A percentile compares a stretch with the other conserved stretches of the same genome.
These are phyloP conservation scores for Pichia sp. DNA, from an alignment of 1,139 yeast genomes.

Conservation along the genomic window DNA sequence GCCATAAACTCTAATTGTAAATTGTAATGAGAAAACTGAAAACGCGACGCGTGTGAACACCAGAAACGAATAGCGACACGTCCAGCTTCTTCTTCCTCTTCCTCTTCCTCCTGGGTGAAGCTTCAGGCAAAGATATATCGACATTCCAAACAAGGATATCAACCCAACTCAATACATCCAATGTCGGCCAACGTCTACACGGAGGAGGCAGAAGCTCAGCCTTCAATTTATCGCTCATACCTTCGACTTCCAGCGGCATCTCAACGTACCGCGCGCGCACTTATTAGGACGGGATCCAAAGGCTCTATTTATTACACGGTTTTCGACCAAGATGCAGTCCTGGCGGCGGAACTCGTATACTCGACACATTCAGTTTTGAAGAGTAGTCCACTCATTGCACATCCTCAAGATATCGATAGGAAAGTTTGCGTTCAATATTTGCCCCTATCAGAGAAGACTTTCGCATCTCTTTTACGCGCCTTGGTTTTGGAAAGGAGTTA, in stretches of 20 bases:
- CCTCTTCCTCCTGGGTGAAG: too few species aligned
- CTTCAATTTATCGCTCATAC: conserved; percentile 13
- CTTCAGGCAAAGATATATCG: too few species aligned
- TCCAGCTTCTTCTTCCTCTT: too few species aligned
- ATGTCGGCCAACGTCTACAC: conserved; percentile 13
- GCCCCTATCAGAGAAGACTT: conserved; percentile 70
- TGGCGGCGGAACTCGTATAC: conserved; percentile 77
- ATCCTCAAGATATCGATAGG: conserved; percentile 18
- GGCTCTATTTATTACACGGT: conserved; percentile 49
- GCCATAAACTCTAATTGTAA: too few species aligned
- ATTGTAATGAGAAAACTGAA: too few species aligned
- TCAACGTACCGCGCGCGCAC: conserved; percentile 12
- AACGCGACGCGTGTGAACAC: too few species aligned
- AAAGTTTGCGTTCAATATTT: conserved; percentile 44
- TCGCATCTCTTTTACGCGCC: conserved; percentile 55
- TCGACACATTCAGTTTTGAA: conserved; percentile 78
- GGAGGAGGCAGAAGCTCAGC: conserved; percentile 13
- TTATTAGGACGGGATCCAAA: conserved; percentile 9
- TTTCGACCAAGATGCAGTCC: conserved; percentile 64
- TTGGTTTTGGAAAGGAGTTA: conserved; percentile 65
- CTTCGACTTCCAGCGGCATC: conserved; percentile 6
- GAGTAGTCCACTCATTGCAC: conserved; percentile 34
- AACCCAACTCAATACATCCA: too few species aligned
- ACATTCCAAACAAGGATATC: too few species aligned
- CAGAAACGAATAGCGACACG: too few species aligned